These are phyloP conservation scores for Aspergillus hancockii DNA, from an alignment of 495 filamentous ascomycete species.

Conservation along the genomic window DNA sequence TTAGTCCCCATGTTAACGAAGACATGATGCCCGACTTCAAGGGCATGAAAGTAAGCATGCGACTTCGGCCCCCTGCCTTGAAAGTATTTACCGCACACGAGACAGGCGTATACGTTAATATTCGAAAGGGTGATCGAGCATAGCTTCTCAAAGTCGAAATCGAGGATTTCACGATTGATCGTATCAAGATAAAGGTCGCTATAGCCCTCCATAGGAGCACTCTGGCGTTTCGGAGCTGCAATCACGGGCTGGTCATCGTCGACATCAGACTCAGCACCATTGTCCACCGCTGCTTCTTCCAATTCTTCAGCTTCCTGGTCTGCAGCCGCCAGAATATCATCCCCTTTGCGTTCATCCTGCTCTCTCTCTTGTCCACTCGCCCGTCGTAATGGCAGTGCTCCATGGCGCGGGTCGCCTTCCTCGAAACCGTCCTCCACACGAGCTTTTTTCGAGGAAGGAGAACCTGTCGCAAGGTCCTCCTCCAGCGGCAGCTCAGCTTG, in stretches of 20 bases:
- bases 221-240: slow-evolving; percentile 59
- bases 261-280: slow-evolving; percentile 29
- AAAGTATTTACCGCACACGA: slow-evolving; percentile 97
- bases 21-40: slow-evolving; percentile 93
- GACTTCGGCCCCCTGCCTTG: slow-evolving; percentile 92
- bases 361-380: slow-evolving; percentile 32
- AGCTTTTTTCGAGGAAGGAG: slow-evolving; percentile 76
- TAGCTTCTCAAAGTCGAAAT: slow-evolving; percentile 98
- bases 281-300: slow-evolving; percentile 38
- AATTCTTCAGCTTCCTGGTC: slow-evolving; percentile 44
- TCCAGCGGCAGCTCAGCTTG: slow-evolving; percentile 77
- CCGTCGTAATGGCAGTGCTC: slow-evolving; percentile 40
- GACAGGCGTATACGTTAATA: slow-evolving; percentile 97
- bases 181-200: slow-evolving; percentile 97
- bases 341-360: slow-evolving; percentile 38
- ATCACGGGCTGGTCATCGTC: slow-evolving; percentile 41
- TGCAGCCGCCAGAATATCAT: slow-evolving; percentile 38
- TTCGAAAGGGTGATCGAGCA: slow-evolving; percentile 95
- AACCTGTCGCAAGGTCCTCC: slow-evolving; percentile 54
- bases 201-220: slow-evolving; percentile 83
- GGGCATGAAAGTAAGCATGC: slow-evolving; percentile 95
- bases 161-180: slow-evolving; percentile 81
- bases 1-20: slow-evolving; percentile 96
- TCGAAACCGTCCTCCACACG: slow-evolving; percentile 58
- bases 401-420: slow-evolving; percentile 38